Evolutionary conservation across 306 rosid species (phyloP), one percentile per base, ranked within the genome.

Genomic region (Sphenostylis stenocarpa): DNA sequence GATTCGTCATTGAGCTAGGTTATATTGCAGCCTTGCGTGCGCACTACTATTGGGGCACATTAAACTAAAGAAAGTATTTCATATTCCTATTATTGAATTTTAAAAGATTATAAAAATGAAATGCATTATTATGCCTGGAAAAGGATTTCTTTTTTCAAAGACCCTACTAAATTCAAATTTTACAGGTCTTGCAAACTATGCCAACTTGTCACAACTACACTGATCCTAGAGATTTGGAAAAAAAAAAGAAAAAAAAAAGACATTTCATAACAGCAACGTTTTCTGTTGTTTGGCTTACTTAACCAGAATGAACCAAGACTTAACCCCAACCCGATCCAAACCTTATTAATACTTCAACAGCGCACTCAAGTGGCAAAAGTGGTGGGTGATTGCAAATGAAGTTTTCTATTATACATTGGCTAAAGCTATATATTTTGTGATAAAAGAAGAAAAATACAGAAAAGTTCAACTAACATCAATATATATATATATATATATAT

Each of bases 361-460:
- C 9, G 3, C 1, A 4, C 10, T 11, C 17, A 11, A 57, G 20
- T 24, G 3, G 6, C 9, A 12, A 47, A 47, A 21, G 10, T 21
- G 19, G 34, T 61, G 29, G 36, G 26, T n/a, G 48, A 45, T 13
- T 79, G 73, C 10, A 43, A 55, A 43, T 44, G 80, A 21, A 73
- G 17, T 47, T 56, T 67, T 81, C 63, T 44, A 28, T 63, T 72
- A 3, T 23, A 36, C 20, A 63, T 24, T 12, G 52, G 34, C 33
- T 28, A 13, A 38, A 51, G 33, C 67, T 51, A 26, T 26, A 58
- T 26, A 47, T 21, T 26, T 47, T 70, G 72, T 8, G 28, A 23
- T n/a, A 24, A 53, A 5, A 67, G 20, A 31, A 39, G 17, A 17
- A 1, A 16, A 45, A 20, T 36, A 21, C 31, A 49, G 60, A 70